Evolutionary conservation across 192 early-diverging fungal genomes (phyloP).

Genomic region (Rhizophagus prolifer): DNA sequence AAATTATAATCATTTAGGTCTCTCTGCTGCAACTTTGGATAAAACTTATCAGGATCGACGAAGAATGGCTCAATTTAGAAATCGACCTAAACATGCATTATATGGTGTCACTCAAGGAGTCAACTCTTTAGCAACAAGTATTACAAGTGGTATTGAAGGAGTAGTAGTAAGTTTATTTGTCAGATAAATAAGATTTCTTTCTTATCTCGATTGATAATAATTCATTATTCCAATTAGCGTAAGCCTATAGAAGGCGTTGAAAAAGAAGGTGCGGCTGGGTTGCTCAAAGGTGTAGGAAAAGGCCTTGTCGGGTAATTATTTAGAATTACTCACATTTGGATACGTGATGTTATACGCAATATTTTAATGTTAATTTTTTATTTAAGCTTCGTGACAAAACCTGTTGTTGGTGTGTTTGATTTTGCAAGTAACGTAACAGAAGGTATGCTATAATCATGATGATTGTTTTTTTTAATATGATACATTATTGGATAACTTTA

Average conservation of each 20-base stretch:
- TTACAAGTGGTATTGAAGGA: slow-evolving; percentile 86
- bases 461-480: not conserved
- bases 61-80: slow-evolving; percentile 74
- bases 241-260: slow-evolving; percentile 83
- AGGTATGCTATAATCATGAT: slow-evolving; percentile 40
- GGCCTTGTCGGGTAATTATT: slow-evolving; percentile 80
- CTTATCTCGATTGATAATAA: not conserved
- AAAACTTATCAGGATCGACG: slow-evolving; percentile 83
- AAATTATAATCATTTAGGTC: not conserved
- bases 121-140: slow-evolving; percentile 75
- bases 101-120: slow-evolving; percentile 88
- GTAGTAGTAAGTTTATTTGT: slow-evolving; percentile 63
- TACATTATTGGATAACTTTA: not conserved
- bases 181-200: no score
- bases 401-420: slow-evolving; percentile 93
- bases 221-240: not conserved
- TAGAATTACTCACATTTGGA: not conserved
- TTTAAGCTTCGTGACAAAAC: slow-evolving; percentile 84
- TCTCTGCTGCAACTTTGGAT: slow-evolving; percentile 95
- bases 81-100: slow-evolving; percentile 87
- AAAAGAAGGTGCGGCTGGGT: slow-evolving; percentile 87
- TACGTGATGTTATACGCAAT: not conserved
- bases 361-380: not conserved
- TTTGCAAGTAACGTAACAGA: slow-evolving; percentile 91
- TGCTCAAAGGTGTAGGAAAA: slow-evolving; percentile 93